Evolutionary conservation across 2,329 filamentous ascomycete genomes (phyloP).

Genomic region (Paraphoma chrysanthemicola): DNA sequence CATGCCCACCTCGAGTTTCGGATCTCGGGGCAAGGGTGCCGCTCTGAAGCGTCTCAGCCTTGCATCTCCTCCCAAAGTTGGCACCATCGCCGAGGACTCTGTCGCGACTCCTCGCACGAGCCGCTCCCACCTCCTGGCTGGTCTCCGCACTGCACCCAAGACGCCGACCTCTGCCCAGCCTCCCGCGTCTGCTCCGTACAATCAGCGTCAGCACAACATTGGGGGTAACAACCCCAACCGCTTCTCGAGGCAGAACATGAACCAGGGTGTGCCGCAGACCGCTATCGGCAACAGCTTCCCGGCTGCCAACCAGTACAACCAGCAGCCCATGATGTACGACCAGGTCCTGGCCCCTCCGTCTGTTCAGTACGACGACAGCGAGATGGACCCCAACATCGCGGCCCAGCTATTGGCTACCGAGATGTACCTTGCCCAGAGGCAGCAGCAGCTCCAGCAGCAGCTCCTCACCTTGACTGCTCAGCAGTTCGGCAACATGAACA

Average conservation of each 20-base stretch:
- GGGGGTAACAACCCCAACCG: slow-evolving; percentile 56
- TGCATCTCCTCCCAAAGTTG: slow-evolving; percentile 74
- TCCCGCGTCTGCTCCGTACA: slow-evolving; percentile 68
- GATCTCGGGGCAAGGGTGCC: slow-evolving; percentile 82
- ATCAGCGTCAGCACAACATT: slow-evolving; percentile 59
- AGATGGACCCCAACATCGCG: slow-evolving; percentile 86
- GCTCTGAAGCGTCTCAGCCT: slow-evolving; percentile 88
- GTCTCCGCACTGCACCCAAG: slow-evolving; percentile 92
- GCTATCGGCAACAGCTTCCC: slow-evolving; percentile 63
- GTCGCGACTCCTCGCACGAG: slow-evolving; percentile 84
- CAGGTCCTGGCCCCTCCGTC: slow-evolving; percentile 86
- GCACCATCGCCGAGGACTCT: slow-evolving; percentile 70
- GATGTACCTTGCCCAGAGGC: slow-evolving; percentile 89
- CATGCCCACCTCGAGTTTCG: slow-evolving; percentile 80
- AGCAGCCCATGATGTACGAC: slow-evolving; percentile 68
- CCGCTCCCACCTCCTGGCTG: slow-evolving; percentile 91
- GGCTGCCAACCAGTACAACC: slow-evolving; percentile 53
- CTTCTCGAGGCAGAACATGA: slow-evolving; percentile 52
- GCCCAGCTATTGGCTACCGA: slow-evolving; percentile 91
- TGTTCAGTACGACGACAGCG: slow-evolving; percentile 72
- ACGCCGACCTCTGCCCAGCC: slow-evolving; percentile 71
- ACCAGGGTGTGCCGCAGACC: slow-evolving; percentile 63
- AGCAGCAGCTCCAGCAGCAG: slow-evolving; percentile 94
- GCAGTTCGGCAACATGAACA: slow-evolving; percentile 64
- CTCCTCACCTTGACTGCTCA: slow-evolving; percentile 77